Base-by-base conservation (phyloP, 495 filamentous ascomycete genomes). In the Penicillium alfredii region DNA sequence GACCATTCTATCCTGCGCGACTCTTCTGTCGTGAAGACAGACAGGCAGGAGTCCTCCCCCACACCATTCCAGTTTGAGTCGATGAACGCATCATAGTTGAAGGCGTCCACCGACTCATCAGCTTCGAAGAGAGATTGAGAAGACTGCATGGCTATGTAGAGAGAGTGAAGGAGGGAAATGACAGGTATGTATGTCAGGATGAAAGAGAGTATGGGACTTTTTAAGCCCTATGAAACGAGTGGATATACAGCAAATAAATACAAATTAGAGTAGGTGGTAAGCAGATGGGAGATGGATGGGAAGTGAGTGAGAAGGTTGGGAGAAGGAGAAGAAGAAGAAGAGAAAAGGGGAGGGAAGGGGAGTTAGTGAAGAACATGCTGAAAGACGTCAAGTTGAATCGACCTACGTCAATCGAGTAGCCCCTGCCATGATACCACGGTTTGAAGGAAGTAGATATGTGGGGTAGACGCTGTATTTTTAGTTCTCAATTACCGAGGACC, bases 401-500 rank as follows among this genome's bases (percentile, higher is more conserved):
- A 16, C 24, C 28, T 21, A 13, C 28, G 18, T 33, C 29, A 40
- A 17, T 16, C n/a, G n/a, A n/a, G n/a, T n/a, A n/a, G n/a, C n/a
- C n/a, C n/a, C 22, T 24, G 8, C n/a, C 22, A 4, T 24, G 8
- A 4, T 15, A 36, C 26, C 16, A 26, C 26, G 23, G 19, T 21
- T 20, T 34, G 14, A 23, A 20, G 17, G 20, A 11, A n/a, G 0
- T 25, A 8, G 9, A 16, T 34, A 10, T 8, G 9, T 13, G 16
- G 14, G 11, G 13, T n/a, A n/a, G n/a, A n/a, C n/a, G n/a, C n/a
- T n/a, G n/a, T n/a, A n/a, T n/a, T 20, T 24, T 39, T 27, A 40
- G 18, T 6, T 15, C 32, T 46, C 37, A 18, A 54, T 20, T 32
- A 51, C 28, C n/a, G 60, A 60, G 1, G 61, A 59, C 6, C 63